A percentile compares a stretch with the other conserved stretches of the same genome.
Evolutionary conservation across 192 early-diverging fungal species (phyloP).

Genomic region (Backusella circina): DNA sequence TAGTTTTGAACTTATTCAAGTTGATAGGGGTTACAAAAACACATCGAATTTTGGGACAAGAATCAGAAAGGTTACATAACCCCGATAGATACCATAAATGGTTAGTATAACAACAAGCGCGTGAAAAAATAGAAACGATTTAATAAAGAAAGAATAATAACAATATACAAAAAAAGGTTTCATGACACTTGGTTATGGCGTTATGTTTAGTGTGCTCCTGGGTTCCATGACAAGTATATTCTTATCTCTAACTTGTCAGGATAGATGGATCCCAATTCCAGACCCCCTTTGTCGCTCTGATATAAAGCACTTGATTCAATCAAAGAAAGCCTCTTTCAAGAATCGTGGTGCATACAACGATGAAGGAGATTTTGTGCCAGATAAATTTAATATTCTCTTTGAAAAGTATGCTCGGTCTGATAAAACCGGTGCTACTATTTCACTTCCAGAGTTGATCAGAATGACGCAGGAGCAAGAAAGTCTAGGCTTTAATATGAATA

Average conservation of each 20-base stretch:
- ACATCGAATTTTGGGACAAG: constrained; percentile 12
- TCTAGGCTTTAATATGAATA: background rate
- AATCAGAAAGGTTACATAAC: constrained; percentile 15
- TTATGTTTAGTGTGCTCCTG: background rate
- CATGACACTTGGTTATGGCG: constrained; percentile 7
- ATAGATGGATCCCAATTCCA: constrained; percentile 8
- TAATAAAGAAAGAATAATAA: background rate
- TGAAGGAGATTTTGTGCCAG: background rate
- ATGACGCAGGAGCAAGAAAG: constrained; percentile 12
- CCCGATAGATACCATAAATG: constrained; percentile 4
- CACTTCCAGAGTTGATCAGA: background rate
- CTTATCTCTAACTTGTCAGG: constrained; percentile 1
- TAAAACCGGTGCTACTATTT: constrained; percentile 4
- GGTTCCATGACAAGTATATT: background rate
- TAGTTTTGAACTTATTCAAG: background rate
- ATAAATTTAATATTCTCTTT: constrained; percentile 5
- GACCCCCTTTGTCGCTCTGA: constrained; percentile 2
- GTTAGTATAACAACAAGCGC: background rate
- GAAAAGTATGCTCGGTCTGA: constrained; percentile 1
- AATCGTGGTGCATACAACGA: constrained; percentile 6
- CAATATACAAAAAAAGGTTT: constrained; percentile 1
- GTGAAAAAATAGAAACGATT: background rate
- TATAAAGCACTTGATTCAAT: background rate
- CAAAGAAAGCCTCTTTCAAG: background rate
- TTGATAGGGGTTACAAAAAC: constrained; percentile 10